A percentile compares a stretch with the other conserved stretches of the same genome.
These are phyloP conservation scores for Aspergillus nidulans DNA, from an alignment of 495 filamentous ascomycete genomes.

Conservation along the genomic window DNA sequence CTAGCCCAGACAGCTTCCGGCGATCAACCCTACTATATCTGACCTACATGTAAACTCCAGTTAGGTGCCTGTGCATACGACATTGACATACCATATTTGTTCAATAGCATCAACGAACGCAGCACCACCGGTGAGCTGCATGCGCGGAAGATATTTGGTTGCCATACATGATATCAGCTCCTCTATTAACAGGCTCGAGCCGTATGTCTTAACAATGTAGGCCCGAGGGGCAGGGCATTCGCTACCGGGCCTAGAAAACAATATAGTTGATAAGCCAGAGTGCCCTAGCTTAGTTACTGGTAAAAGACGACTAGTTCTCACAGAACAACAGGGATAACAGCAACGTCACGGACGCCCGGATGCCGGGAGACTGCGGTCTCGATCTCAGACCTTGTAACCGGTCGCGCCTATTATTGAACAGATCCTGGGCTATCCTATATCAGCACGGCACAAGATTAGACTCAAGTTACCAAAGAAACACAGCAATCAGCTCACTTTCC, in stretches of 20 bases:
- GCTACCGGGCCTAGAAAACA: neutral
- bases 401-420: neutral
- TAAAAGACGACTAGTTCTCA: neutral
- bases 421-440: neutral
- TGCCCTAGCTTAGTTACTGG: too few relatives aligned
- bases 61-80: too few relatives aligned
- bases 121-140: neutral
- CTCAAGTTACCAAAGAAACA: neutral
- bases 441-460: neutral
- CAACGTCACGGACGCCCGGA: neutral
- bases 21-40: too few relatives aligned
- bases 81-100: too few relatives aligned
- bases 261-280: too few relatives aligned
- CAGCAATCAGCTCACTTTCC: conserved; percentile 45
- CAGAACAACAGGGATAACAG: neutral
- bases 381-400: neutral
- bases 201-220: neutral
- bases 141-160: neutral
- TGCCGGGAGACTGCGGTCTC: neutral
- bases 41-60: too few relatives aligned
- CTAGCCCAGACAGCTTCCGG: too few relatives aligned
- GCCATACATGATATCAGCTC: neutral
- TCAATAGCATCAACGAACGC: neutral
- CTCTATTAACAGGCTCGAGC: neutral
- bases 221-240: neutral